Evolutionary conservation across 148 eudicot genomes (phyloP), one percentile per base, ranked within the genome.

Genomic region (Silene conica): DNA sequence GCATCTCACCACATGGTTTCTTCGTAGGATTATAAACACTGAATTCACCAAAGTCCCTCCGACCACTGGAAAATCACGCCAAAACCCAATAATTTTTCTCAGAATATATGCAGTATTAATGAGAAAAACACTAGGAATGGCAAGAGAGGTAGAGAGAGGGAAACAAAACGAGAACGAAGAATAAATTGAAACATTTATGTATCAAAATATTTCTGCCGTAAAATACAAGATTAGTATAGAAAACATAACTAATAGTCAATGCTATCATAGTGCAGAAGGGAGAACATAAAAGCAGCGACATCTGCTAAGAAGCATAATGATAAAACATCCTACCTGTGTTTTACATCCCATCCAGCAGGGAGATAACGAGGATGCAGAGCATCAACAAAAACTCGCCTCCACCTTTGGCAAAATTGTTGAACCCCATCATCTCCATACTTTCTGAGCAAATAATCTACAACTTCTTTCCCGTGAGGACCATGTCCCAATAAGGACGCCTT

Each of bases 291-390:
- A 69, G 25, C 69, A 69, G 71, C 19, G 8, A 34, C 48, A 41
- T 28, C 18, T 6, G 21, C 3, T 46, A 52, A 76, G 58, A 38
- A 71, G 67, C 70, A 70, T 60, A n/a, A 70, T 31, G 73, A 57
- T 14, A 38, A 38, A 75, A 58, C 22, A 59, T 3, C 52, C 21
- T 86, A 92, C 99, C 99, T 92, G 88, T 96, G 99, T 80, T 67
- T 89, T 74, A 96, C 84, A 82, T 92, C 96, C 99, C 99, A 96
- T 43, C 99, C 99, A 69, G 80, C 89, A 75, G 99, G 99, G 78
- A 96, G 88, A 83, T 86, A 82, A 59, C 86, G 89, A 59, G 99
- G 99, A 80, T 86, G 82, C 64, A 92, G 73, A 63, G 97, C 85
- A 81, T 89, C 96, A 72, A 92, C 94, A 83, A 96, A 92, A 46